These are phyloP conservation scores for Dictyophora rubrovolvata DNA, from an alignment of 768 basidiomycete genomes.

Conservation along the genomic window DNA sequence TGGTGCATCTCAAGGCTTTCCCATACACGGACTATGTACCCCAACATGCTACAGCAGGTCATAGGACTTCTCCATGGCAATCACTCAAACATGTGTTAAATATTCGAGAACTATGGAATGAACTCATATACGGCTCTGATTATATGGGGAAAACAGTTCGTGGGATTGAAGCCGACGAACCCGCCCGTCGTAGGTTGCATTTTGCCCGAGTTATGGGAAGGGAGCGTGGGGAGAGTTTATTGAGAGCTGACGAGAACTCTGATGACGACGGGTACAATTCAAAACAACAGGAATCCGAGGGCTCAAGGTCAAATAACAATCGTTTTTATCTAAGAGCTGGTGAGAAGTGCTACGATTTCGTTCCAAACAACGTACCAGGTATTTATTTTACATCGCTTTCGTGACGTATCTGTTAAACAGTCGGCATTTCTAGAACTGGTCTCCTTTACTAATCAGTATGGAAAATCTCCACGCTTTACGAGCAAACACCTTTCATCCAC, in stretches of 20 bases:
- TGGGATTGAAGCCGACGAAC: constrained; percentile 42
- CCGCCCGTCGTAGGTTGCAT: constrained; percentile 28
- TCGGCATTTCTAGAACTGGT: not conserved
- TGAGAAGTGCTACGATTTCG: no score
- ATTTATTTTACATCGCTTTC: no score
- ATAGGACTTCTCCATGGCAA: constrained; percentile 41
- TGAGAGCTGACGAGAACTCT: not conserved
- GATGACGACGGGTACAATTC: not conserved
- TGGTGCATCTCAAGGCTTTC: constrained; percentile 65
- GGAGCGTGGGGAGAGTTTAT: constrained; percentile 5
- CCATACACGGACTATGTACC: constrained; percentile 53
- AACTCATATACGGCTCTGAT: constrained; percentile 47
- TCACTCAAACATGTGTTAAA: constrained; percentile 58
- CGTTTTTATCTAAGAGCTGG: no score
- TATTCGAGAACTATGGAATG: constrained; percentile 57
- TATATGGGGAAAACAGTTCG: constrained; percentile 46
- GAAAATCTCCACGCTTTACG: no score
- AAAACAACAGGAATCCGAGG: no score
- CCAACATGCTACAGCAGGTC: constrained; percentile 19
- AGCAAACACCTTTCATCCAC: not conserved
- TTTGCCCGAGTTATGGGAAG: constrained; percentile 20
- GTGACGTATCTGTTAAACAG: not conserved
- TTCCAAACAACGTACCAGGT: no score
- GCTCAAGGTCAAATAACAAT: no score
- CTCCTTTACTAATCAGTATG: no score